Evolutionary conservation across 495 filamentous ascomycete genomes (phyloP).

Genomic region (Aspergillus conjunctus): DNA sequence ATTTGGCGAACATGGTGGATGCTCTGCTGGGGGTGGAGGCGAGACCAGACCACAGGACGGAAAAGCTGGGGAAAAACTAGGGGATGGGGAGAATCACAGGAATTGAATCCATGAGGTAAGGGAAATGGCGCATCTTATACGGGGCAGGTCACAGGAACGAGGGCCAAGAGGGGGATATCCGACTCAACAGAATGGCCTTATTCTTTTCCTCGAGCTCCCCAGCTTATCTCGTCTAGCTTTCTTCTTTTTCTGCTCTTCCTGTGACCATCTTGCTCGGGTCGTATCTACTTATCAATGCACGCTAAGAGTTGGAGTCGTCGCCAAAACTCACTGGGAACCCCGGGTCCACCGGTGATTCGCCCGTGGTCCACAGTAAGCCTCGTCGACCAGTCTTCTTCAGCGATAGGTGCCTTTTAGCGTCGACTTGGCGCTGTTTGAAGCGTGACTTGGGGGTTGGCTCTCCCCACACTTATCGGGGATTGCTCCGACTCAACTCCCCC

Average conservation of each 20-base stretch:
- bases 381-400: neutral
- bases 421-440: neutral
- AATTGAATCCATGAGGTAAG: neutral
- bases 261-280: too few relatives aligned
- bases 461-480: conserved; percentile 1
- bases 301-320: neutral
- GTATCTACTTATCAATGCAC: too few relatives aligned
- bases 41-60: neutral
- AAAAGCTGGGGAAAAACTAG: neutral
- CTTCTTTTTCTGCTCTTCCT: too few relatives aligned
- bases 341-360: neutral
- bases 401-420: neutral
- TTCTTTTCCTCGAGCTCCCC: neutral
- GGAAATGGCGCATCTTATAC: too few relatives aligned
- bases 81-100: neutral
- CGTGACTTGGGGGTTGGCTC: neutral
- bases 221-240: neutral
- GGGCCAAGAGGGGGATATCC: neutral
- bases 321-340: neutral
- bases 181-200: neutral
- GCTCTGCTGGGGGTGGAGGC: neutral
- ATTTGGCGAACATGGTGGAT: conserved; percentile 7
- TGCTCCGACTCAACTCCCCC: neutral
- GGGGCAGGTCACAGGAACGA: neutral
- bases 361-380: neutral